These are phyloP conservation scores for Sugiyamaella smithiae DNA, from an alignment of 805 yeast species.

Conservation along the genomic window DNA sequence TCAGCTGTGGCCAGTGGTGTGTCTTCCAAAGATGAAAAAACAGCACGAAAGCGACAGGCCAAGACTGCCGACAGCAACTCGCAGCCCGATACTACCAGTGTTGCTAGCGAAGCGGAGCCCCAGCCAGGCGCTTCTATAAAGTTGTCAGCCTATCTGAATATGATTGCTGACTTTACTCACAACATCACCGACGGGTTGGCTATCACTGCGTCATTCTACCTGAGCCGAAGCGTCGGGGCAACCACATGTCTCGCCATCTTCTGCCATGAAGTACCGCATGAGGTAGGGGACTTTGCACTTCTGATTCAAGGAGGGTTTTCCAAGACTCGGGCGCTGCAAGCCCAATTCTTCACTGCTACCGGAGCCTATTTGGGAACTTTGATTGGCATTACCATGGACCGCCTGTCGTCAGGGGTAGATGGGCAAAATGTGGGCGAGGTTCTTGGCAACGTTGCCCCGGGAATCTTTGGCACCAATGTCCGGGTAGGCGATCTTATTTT, in stretches of 20 bases:
- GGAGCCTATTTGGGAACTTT: conserved; percentile 67
- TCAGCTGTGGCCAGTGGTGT: not conserved
- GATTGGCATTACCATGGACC: conserved; percentile 58
- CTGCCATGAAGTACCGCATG: conserved; percentile 79
- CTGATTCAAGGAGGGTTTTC: conserved; percentile 67
- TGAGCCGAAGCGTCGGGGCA: conserved; percentile 57
- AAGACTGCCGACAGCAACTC: not conserved
- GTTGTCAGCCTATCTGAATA: conserved; percentile 59
- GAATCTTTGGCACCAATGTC: conserved; percentile 52
- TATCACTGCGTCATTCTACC: conserved; percentile 65
- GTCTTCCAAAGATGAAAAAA: conserved; percentile 20
- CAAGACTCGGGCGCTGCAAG: conserved; percentile 60
- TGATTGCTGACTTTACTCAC: conserved; percentile 70
- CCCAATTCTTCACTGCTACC: conserved; percentile 62
- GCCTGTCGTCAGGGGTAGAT: conserved; percentile 17
- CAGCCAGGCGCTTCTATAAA: conserved; percentile 31
- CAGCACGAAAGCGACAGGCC: not conserved
- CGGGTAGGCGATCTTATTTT: conserved; percentile 51
- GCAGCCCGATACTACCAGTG: conserved; percentile 13
- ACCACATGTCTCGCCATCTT: conserved; percentile 68
- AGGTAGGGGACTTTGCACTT: conserved; percentile 75
- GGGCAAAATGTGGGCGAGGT: conserved; percentile 17
- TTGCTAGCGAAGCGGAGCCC: not conserved
- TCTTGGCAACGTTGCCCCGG: conserved; percentile 27
- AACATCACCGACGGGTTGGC: conserved; percentile 79